Evolutionary conservation across 2,329 filamentous ascomycete genomes (phyloP).

Genomic region (Aaosphaeria arxii): DNA sequence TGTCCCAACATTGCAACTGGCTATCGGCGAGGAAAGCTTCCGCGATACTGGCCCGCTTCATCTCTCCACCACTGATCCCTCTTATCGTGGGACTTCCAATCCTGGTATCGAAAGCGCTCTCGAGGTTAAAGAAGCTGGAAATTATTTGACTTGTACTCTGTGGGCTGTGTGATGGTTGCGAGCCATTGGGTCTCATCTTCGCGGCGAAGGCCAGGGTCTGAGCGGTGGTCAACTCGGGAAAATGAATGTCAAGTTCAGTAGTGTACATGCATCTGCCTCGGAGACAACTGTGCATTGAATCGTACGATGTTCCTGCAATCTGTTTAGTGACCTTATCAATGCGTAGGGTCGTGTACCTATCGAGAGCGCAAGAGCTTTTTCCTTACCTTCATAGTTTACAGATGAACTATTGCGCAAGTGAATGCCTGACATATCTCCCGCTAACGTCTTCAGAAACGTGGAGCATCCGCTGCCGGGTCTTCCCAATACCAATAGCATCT

Average conservation of each 20-base stretch:
- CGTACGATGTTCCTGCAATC: no score
- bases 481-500: conserved; percentile 71
- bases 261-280: conserved; percentile 70
- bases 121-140: conserved; percentile 71
- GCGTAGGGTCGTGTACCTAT: no score
- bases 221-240: conserved; percentile 72
- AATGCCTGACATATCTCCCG: conserved; percentile 55
- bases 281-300: conserved; percentile 58
- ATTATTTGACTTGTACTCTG: conserved; percentile 58
- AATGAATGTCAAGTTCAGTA: conserved; percentile 74
- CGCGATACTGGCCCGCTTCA: conserved; percentile 49
- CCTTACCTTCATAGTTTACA: no score
- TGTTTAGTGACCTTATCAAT: no score
- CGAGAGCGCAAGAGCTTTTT: no score
- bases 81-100: conserved; percentile 73
- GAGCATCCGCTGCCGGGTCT: conserved; percentile 70
- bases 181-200: conserved; percentile 63
- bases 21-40: conserved; percentile 47
- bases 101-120: conserved; percentile 69
- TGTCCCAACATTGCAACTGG: conserved; percentile 47
- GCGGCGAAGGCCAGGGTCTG: conserved; percentile 73
- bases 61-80: conserved; percentile 53
- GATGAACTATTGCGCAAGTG: conserved; percentile 56
- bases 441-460: conserved; percentile 67
- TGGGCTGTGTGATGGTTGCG: conserved; percentile 62